Percentiles rank a stretch among this genome's conserved stretches.
Evolutionary conservation across 1,284 basidiomycete species (phyloP).

Genomic region (Ustilago crameri): DNA sequence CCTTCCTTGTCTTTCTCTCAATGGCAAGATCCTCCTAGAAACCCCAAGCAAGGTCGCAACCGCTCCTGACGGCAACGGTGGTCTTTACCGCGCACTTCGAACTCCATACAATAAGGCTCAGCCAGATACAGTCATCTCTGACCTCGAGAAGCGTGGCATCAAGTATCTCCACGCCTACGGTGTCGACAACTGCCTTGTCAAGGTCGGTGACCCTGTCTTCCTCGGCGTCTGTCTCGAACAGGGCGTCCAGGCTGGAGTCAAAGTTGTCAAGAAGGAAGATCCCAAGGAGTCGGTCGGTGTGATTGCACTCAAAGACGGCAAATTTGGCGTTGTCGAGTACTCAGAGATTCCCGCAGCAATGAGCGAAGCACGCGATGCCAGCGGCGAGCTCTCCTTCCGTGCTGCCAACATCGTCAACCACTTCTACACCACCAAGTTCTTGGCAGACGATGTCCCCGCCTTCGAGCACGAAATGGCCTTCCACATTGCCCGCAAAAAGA

Average conservation of each 20-base stretch:
- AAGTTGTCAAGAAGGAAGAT: conserved; percentile 90
- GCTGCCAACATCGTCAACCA: conserved; percentile 99
- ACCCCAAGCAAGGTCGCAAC: conserved; percentile 82
- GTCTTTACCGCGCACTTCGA: conserved; percentile 91
- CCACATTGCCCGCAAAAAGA: conserved; percentile 99
- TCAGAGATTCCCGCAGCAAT: conserved; percentile 91
- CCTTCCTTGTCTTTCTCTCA: conserved; percentile 90
- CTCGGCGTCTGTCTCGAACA: conserved; percentile 90
- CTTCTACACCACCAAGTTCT: conserved; percentile 91
- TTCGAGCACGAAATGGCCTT: conserved; percentile 92
- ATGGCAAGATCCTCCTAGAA: conserved; percentile 93
- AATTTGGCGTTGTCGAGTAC: conserved; percentile 95
- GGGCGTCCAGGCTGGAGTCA: conserved; percentile 88
- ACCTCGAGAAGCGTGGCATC: conserved; percentile 81
- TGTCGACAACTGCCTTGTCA: conserved; percentile 98
- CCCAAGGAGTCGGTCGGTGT: conserved; percentile 95
- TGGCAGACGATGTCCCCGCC: conserved; percentile 77
- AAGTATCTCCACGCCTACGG: conserved; percentile 94
- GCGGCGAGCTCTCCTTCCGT: conserved; percentile 80
- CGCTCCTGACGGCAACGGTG: conserved; percentile 97
- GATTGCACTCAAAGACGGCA: conserved; percentile 82
- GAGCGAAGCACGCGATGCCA: conserved; percentile 79
- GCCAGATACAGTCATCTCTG: conserved; percentile 79
- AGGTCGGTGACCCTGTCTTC: conserved; percentile 96
- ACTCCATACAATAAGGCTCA: conserved; percentile 73